These are phyloP conservation scores for Didymella segeticola DNA, from an alignment of 2,329 filamentous ascomycete genomes.

Conservation along the genomic window DNA sequence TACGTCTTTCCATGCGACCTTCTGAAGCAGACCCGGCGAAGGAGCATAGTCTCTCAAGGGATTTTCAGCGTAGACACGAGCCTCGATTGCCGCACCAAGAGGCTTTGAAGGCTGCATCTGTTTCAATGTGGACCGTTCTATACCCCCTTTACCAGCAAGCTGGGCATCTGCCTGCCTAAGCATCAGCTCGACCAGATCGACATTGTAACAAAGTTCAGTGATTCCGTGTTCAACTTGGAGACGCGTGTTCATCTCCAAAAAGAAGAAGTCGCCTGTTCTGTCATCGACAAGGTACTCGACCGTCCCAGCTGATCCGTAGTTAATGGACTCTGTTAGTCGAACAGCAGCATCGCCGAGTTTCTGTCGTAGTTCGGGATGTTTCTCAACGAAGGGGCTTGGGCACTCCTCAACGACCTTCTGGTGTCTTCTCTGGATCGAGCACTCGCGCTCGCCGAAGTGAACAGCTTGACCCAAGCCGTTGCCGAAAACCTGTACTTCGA, in stretches of 20 bases:
- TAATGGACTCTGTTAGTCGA: conserved; percentile 62
- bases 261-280: conserved; percentile 78
- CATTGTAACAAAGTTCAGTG: conserved; percentile 62
- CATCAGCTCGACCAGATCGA: conserved; percentile 64
- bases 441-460: conserved; percentile 86
- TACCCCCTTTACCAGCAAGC: conserved; percentile 53
- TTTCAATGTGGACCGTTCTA: conserved; percentile 52
- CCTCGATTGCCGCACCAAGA: conserved; percentile 60
- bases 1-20: conserved; percentile 62
- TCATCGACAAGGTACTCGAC: conserved; percentile 92
- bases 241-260: conserved; percentile 66
- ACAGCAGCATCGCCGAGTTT: conserved; percentile 73
- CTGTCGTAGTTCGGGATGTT: conserved; percentile 62
- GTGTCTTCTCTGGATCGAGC: conserved; percentile 83
- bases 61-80: conserved; percentile 64
- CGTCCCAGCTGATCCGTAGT: conserved; percentile 85
- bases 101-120: conserved; percentile 53
- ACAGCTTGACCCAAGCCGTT: conserved; percentile 80
- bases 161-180: conserved; percentile 62
- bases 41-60: conserved; percentile 66
- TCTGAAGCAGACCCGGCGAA: conserved; percentile 64
- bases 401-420: conserved; percentile 93
- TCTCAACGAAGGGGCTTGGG: conserved; percentile 72
- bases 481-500: conserved; percentile 91
- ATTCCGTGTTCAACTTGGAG: conserved; percentile 66